Conservation (phyloP, 257 asterid species). For the Penstemon barbatus region DNA sequence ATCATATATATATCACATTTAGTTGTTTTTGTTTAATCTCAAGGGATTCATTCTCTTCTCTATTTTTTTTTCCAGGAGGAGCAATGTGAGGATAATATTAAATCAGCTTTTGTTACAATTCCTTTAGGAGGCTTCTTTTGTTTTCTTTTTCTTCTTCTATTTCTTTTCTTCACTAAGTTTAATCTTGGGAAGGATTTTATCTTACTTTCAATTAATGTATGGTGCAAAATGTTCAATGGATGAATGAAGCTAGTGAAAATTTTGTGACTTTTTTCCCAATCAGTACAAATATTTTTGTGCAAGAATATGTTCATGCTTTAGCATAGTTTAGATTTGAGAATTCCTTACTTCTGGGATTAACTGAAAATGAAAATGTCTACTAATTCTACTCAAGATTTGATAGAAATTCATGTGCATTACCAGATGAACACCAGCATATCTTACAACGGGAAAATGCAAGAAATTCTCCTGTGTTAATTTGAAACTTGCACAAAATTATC, state of each 20-base stretch:
- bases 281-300: background rate
- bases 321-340: no score
- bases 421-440: background rate
- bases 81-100: conserved; percentile 23
- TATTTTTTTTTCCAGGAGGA: conserved; percentile 26
- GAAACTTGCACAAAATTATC: no score
- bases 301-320: background rate
- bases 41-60: background rate
- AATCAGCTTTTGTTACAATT: background rate
- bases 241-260: conserved; percentile 6
- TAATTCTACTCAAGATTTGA: background rate
- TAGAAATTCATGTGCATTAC: background rate
- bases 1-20: no score
- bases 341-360: background rate
- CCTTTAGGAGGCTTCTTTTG: background rate
- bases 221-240: conserved; percentile 2
- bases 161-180: background rate
- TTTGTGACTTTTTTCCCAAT: background rate
- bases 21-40: background rate
- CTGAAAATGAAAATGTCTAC: background rate
- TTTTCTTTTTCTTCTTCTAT: background rate
- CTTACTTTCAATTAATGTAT: conserved; percentile 14
- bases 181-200: background rate
- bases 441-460: no score
- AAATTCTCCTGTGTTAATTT: no score